Percentiles rank a stretch among this genome's conserved stretches.
Evolutionary conservation across 495 filamentous ascomycete species (phyloP).

Genomic region (Aspergillus leporis): DNA sequence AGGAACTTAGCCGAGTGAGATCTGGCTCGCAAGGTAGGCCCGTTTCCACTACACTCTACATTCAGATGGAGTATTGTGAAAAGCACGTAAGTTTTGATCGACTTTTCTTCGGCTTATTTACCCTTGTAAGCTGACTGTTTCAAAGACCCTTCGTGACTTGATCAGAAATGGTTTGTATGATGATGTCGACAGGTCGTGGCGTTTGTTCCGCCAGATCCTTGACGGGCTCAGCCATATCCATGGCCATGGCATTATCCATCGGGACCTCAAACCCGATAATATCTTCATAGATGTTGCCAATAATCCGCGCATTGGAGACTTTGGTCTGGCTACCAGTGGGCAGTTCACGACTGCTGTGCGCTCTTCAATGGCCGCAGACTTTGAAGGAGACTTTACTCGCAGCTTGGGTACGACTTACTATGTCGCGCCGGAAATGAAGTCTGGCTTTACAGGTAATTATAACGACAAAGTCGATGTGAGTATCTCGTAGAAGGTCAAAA

Average conservation of each 20-base stretch:
- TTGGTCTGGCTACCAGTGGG: constrained; percentile 88
- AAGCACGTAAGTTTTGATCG: constrained; percentile 62
- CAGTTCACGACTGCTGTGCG: constrained; percentile 62
- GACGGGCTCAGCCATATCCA: constrained; percentile 93
- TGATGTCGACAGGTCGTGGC: constrained; percentile 78
- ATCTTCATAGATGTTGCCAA: constrained; percentile 90
- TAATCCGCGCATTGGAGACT: constrained; percentile 94
- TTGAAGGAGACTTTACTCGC: constrained; percentile 66
- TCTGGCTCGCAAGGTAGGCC: constrained; percentile 44
- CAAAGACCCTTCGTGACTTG: constrained; percentile 86
- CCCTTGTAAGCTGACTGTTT: constrained; percentile 13
- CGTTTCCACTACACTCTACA: constrained; percentile 66
- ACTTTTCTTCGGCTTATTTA: neutral
- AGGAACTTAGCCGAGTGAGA: constrained; percentile 33
- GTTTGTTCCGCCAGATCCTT: constrained; percentile 85
- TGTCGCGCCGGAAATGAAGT: constrained; percentile 87
- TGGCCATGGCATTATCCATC: constrained; percentile 86
- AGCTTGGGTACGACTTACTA: constrained; percentile 96
- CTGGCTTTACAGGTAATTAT: constrained; percentile 69
- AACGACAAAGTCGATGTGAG: constrained; percentile 90
- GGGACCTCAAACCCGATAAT: constrained; percentile 97
- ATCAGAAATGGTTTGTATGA: constrained; percentile 73
- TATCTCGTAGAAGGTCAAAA: constrained; percentile 11
- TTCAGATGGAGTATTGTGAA: constrained; percentile 98
- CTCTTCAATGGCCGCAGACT: constrained; percentile 45